phyloP scores from a whole-genome alignment of 441 rosid species.

The Raphanus hybrid region DNA sequence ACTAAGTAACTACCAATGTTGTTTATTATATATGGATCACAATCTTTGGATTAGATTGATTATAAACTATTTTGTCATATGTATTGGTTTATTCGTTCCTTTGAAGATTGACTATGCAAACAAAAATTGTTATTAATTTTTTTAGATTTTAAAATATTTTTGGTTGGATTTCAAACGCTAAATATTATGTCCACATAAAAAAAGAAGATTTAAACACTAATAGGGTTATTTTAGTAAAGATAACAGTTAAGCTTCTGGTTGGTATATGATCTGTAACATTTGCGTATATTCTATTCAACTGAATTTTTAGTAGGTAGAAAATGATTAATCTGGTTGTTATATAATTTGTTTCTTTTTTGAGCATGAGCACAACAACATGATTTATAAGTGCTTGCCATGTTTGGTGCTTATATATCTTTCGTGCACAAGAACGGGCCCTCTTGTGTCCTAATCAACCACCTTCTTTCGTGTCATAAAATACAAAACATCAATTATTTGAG shows the following conservation, averaged over 20 bases:
- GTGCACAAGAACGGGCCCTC: background rate
- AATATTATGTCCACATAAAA: background rate
- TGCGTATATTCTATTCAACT: conserved; percentile 16
- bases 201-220: too few species aligned
- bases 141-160: background rate
- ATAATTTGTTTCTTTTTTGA: background rate
- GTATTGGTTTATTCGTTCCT: background rate
- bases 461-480: background rate
- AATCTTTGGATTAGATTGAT: background rate
- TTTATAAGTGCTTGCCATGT: conserved; percentile 44
- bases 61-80: background rate
- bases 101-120: background rate
- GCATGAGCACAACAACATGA: conserved; percentile 32
- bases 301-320: background rate
- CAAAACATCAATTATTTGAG: background rate
- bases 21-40: background rate
- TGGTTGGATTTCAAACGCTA: background rate
- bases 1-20: background rate
- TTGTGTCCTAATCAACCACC: conserved; percentile 23
- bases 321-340: conserved; percentile 5
- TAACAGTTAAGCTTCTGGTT: conserved; percentile 14
- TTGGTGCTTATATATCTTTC: conserved; percentile 7
- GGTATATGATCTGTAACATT: conserved; percentile 35
- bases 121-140: background rate
- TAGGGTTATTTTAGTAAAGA: background rate